Percentiles rank a stretch among this genome's conserved stretches.
phyloP scores from a whole-genome alignment of 2,329 filamentous ascomycete species.

The Acrocalymma vagum region DNA sequence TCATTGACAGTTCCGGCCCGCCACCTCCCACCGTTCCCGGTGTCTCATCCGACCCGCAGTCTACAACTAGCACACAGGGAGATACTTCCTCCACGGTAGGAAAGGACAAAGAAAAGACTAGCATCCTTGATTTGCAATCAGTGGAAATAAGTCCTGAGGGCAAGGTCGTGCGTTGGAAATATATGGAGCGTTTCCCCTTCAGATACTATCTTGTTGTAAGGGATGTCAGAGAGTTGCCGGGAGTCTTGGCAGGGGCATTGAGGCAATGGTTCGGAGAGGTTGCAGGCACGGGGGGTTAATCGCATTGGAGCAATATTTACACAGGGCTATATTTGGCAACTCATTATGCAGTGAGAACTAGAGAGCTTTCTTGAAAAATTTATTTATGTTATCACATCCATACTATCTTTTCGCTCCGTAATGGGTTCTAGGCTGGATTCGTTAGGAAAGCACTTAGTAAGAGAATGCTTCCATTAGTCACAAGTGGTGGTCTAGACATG shows the following conservation, averaged over 20 bases:
- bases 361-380: too few relatives aligned
- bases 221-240: constrained; percentile 88
- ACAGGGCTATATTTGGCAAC: too few relatives aligned
- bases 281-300: too few relatives aligned
- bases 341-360: too few relatives aligned
- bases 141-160: constrained; percentile 79
- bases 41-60: constrained; percentile 9
- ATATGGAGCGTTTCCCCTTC: constrained; percentile 96
- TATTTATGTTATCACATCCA: too few relatives aligned
- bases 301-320: too few relatives aligned
- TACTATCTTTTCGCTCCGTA: too few relatives aligned
- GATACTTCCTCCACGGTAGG: constrained; percentile 29
- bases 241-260: constrained; percentile 84
- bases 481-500: too few relatives aligned
- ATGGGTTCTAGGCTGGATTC: too few relatives aligned
- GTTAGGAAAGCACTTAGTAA: too few relatives aligned
- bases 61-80: constrained; percentile 10
- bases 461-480: too few relatives aligned
- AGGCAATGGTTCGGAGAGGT: constrained; percentile 93
- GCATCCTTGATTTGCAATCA: constrained; percentile 88
- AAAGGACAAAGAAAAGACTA: constrained; percentile 63
- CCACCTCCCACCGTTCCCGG: constrained; percentile 7
- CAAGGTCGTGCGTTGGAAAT: constrained; percentile 83
- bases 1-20: constrained; percentile 74
- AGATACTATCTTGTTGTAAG: constrained; percentile 95